These are phyloP conservation scores for Cryphonectria parasitica DNA, from an alignment of 2,329 filamentous ascomycete genomes.

Conservation along the genomic window DNA sequence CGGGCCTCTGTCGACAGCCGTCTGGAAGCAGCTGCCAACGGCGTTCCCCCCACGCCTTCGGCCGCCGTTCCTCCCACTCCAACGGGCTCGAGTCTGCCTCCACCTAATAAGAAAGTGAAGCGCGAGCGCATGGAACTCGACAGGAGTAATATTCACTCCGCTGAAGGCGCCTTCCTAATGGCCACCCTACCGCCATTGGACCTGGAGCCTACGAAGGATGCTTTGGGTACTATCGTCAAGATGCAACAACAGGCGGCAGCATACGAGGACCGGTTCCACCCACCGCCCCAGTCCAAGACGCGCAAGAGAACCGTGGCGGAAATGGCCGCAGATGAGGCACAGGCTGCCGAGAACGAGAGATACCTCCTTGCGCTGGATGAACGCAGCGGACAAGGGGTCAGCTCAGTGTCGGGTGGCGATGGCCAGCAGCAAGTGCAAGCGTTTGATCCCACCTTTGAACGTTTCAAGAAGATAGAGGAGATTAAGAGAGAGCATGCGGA, in stretches of 20 bases:
- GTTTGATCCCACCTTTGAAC: constrained; percentile 85
- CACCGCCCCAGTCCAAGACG: constrained; percentile 82
- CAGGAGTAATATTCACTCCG: constrained; percentile 70
- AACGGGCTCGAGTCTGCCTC: constrained; percentile 60
- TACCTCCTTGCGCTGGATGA: constrained; percentile 95
- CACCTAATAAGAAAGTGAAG: constrained; percentile 69
- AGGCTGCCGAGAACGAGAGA: constrained; percentile 84
- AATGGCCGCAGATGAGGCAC: constrained; percentile 90
- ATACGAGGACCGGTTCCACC: constrained; percentile 73
- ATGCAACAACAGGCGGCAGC: constrained; percentile 55
- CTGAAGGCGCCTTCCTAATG: constrained; percentile 76
- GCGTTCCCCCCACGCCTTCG: constrained; percentile 69
- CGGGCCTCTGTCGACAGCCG: constrained; percentile 45
- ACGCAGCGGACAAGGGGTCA: constrained; percentile 65
- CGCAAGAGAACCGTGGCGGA: constrained; percentile 94
- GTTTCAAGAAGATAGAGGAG: constrained; percentile 87
- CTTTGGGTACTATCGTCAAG: constrained; percentile 71
- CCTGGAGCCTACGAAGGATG: constrained; percentile 73
- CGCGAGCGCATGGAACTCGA: constrained; percentile 76
- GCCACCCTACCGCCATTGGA: constrained; percentile 75
- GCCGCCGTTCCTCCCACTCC: constrained; percentile 64
- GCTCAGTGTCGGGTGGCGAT: constrained; percentile 70
- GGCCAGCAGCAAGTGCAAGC: constrained; percentile 71
- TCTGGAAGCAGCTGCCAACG: constrained; percentile 39
- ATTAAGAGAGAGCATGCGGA: constrained; percentile 80